A percentile compares a stretch with the other conserved stretches of the same genome.
Conservation (phyloP, 2,329 filamentous ascomycete species). For the Niveomyces coronatus region DNA sequence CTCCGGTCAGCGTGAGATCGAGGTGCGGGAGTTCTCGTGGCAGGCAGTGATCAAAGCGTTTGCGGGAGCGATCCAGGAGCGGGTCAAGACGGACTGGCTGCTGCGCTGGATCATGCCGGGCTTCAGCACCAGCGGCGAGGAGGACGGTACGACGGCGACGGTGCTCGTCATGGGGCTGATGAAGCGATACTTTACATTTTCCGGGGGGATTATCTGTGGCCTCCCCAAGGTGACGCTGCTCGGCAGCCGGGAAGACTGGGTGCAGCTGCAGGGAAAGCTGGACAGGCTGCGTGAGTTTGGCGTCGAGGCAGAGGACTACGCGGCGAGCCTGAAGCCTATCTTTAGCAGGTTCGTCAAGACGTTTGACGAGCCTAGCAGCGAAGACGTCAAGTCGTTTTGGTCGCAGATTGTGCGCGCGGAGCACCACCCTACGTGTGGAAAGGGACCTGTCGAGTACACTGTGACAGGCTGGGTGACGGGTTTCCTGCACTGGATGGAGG, state of each 20-base stretch:
- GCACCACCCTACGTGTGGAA: slow-evolving; percentile 20
- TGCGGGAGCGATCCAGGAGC: slow-evolving; percentile 29
- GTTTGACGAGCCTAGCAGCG: slow-evolving; percentile 29
- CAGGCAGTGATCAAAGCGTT: slow-evolving; percentile 19
- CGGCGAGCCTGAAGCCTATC: slow-evolving; percentile 31
- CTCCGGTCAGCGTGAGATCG: slow-evolving; percentile 30
- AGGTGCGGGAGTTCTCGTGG: slow-evolving; percentile 18
- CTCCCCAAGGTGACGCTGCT: slow-evolving; percentile 32
- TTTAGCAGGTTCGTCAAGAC: slow-evolving; percentile 32
- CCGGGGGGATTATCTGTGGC: slow-evolving; percentile 29
- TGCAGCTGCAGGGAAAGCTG: slow-evolving; percentile 28
- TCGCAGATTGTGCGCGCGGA: slow-evolving; percentile 27
- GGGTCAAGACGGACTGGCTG: slow-evolving; percentile 30
- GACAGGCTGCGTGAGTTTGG: slow-evolving; percentile 34
- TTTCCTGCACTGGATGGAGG: slow-evolving; percentile 33
- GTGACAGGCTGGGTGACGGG: slow-evolving; percentile 39
- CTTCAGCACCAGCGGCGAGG: slow-evolving; percentile 30
- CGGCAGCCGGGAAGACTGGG: slow-evolving; percentile 30
- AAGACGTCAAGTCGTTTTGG: slow-evolving; percentile 32
- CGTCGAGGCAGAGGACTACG: slow-evolving; percentile 28
- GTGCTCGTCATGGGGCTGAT: slow-evolving; percentile 35
- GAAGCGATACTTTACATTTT: slow-evolving; percentile 29
- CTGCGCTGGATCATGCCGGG: slow-evolving; percentile 31
- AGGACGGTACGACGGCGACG: slow-evolving; percentile 30
- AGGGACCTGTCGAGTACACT: slow-evolving; percentile 22